A percentile compares a stretch with the other conserved stretches of the same genome.
Evolutionary conservation across 225 moss, liverwort and hornwort genomes (phyloP).

Genomic region (Straminergon stramineum): DNA sequence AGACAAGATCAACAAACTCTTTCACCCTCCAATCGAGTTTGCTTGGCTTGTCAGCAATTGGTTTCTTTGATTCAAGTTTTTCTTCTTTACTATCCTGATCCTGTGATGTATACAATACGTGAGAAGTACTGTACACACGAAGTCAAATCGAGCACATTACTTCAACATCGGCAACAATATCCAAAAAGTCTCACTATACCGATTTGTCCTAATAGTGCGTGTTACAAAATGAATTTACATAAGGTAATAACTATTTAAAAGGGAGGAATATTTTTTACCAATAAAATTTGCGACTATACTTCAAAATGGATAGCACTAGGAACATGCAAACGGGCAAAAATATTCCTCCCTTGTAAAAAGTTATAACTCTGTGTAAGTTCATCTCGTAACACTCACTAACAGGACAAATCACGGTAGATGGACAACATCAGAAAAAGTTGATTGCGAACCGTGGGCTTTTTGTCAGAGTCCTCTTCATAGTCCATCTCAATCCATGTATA

Average conservation of each 20-base stretch:
- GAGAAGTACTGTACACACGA: not conserved
- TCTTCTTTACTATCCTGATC: not conserved
- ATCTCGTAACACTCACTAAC: too few species aligned
- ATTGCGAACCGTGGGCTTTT: constrained; percentile 11
- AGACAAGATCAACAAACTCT: constrained; percentile 59
- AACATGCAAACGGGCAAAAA: too few species aligned
- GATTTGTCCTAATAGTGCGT: not conserved
- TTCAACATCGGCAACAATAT: not conserved
- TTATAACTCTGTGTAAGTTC: too few species aligned
- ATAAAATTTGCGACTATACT: too few species aligned
- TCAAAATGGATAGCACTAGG: too few species aligned
- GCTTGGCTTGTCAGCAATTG: constrained; percentile 30
- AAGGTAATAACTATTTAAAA: too few species aligned
- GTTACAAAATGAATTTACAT: not conserved
- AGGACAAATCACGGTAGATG: not conserved
- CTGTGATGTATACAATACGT: not conserved
- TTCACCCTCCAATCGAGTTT: constrained; percentile 66
- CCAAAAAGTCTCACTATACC: not conserved
- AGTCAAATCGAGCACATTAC: not conserved
- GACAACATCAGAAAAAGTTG: not conserved
- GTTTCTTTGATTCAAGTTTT: not conserved
- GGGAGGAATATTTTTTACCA: too few species aligned
- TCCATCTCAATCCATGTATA: constrained; percentile 99
- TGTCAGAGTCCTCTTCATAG: constrained; percentile 45
- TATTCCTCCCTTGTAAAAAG: not conserved